Base-by-base conservation (phyloP, 2,329 filamentous ascomycete genomes). In the Xylariales sp. region DNA sequence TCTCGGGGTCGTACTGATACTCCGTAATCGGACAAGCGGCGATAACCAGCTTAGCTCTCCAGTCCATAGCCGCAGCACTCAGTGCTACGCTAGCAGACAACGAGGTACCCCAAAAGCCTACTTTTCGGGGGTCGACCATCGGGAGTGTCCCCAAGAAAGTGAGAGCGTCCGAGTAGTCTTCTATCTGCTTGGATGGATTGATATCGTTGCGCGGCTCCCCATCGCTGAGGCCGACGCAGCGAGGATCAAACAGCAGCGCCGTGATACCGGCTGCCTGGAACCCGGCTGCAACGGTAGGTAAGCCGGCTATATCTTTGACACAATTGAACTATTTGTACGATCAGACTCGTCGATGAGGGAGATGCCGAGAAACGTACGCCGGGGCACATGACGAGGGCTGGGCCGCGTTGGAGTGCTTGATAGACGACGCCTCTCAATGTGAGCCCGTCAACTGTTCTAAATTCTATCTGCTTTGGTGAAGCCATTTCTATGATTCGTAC, bases 131-230 rank as follows among this genome's bases (percentile, higher is more conserved):
- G 46, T 78, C 75, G 1, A 83, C 77, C 55, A 82, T 79, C 1
- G 79, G 80, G 12, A 81, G 67, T 6, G 82, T 75, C 75, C 83
- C 83, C 64, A 86, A 79, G 30, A 78, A 81, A 3, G 84, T 84
- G 65, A 87, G 81, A 73, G 78, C 77, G 49, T 79, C 78, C 45
- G 70, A 72, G 43, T 73, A 74, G 68, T 82, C 80, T 32, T 74
- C 71, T 5, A 77, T 71, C 48, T 79, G 71, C 50, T 76, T 71
- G 23, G 63, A 28, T 0, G 81, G 81, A 54, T 81, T 71, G 50
- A 80, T 77, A 5, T 82, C 74, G 54, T 80, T 79, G 12, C 81
- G 76, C 1, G 81, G 81, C 6, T 68, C 5, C 5, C 81, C 81
- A 28, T 80, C 81, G 46, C 80, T 82, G 5, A 59, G 41, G 0